Conservation (phyloP, 495 filamentous ascomycete species). For the Aspergillus biplanus region DNA sequence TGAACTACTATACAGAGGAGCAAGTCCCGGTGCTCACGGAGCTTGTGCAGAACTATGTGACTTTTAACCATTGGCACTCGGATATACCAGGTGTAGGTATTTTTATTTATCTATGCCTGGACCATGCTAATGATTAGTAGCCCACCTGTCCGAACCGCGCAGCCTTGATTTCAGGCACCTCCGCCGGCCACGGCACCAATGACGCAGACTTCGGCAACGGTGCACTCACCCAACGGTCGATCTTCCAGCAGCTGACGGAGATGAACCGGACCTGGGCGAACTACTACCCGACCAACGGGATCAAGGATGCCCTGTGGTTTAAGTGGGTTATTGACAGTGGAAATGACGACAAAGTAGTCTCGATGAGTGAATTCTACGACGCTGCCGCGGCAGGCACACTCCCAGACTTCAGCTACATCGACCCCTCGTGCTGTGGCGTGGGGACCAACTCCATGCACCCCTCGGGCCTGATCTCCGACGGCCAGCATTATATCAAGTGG, state of each 20-base stretch:
- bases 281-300: conserved; percentile 47
- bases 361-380: conserved; percentile 39
- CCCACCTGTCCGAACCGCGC: conserved; percentile 52
- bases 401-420: conserved; percentile 52
- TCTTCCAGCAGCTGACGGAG: conserved; percentile 54
- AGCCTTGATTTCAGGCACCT: conserved; percentile 49
- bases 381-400: conserved; percentile 44
- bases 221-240: conserved; percentile 43
- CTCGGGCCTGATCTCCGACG: conserved; percentile 45
- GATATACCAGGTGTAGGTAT: conserved; percentile 50
- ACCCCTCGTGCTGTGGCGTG: conserved; percentile 54
- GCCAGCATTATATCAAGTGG: conserved; percentile 52
- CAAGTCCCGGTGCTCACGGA: conserved; percentile 50
- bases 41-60: conserved; percentile 53
- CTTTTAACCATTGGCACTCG: conserved; percentile 58
- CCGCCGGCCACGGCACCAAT: conserved; percentile 51
- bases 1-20: conserved; percentile 56
- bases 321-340: conserved; percentile 44
- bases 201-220: conserved; percentile 40
- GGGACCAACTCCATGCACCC: conserved; percentile 55
- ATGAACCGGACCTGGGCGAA: conserved; percentile 53
- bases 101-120: background rate
- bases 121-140: conserved; percentile 30
- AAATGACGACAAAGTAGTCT: conserved; percentile 36
- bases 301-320: conserved; percentile 40